Base-by-base conservation (phyloP, 768 basidiomycete species). In the Termitomyces sp. region DNA sequence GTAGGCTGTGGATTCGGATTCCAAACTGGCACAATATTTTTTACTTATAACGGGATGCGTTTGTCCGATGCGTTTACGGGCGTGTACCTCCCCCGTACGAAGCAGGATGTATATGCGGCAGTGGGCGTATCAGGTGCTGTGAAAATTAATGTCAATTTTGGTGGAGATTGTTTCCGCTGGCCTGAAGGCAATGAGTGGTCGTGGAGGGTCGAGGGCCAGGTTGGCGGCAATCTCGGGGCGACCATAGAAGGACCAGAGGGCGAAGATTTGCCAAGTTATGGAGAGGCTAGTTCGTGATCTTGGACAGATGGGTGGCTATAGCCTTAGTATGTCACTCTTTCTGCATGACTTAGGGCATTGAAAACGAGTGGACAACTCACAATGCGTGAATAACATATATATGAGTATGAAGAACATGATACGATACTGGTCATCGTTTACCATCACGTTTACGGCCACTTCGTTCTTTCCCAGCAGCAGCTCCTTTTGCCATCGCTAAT, bases 1-100 rank as follows among this genome's bases (percentile, higher is more conserved):
- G 66, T 89, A 34, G 87, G 88, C 2, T 87, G 86, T 56, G 88
- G 86, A 2, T 88, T 86, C 70, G 82, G 83, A 63, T 87, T 86
- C 60, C 68, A 72, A 29, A 71, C 75, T 0, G 83, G 81, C 0
- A 68, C 73, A 20, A 62, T 88, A 8, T 90, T 90, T 75, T 89
- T 78, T 76, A 89, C 87, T 1, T 80, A 83, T 67, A 87, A 89
- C 57, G 87, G 87, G 14, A 56, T 68, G 20, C 82, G 82, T 4
- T 78, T 87, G 1, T 80, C 81, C 0, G 68, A 76, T 37, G 88
- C 87, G 7, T 89, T 88, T 68, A 73, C 69, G 6, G 87, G 87
- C 0, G 67, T 85, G 36, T 89, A 87, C 65, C 65, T 86, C 14
- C 86, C 85, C 2, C 79, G 81, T 20, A 69, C 71, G 2, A 64